Evolutionary conservation across 2,329 filamentous ascomycete species (phyloP), one percentile per base, ranked within the genome.

Genomic region (Colletotrichum tropicicola): DNA sequence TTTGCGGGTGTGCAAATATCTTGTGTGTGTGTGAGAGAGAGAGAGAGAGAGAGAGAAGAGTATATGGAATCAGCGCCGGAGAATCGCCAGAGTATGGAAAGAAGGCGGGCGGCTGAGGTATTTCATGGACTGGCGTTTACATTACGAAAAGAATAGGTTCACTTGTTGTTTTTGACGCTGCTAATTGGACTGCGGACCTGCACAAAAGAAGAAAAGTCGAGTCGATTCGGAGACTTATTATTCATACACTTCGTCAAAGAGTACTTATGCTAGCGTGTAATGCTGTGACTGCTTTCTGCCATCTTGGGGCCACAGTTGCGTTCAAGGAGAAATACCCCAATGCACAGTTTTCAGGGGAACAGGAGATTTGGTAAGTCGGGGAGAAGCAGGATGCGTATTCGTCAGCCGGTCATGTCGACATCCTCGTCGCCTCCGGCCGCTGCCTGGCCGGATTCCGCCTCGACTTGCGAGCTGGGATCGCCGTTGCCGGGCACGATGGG

Each of bases 361-460:
- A 23, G 39, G 19, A 21, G 39, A 43, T 9, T 6, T 6, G 21
- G 6, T 12, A 28, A 13, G 27, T 2, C 41, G 53, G 13, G 25
- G 10, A 25, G 25, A n/a, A n/a, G n/a, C n/a, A n/a, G n/a, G n/a
- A n/a, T n/a, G n/a, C n/a, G n/a, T 7, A 6, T 25, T 74, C 82
- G 12, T 35, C 32, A 87, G 49, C 82, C 86, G 30, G 78, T 81
- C 89, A 91, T 91, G 56, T 86, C 79, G 30, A 90, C 85, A 71
- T 91, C 88, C 8, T 75, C 79, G 65, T 87, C 83, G 9, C 73
- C 74, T 17, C 80, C 80, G n/a, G n/a, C n/a, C n/a, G n/a, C 67
- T 85, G 83, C 59, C 82, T 79, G 74, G 85, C 85, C 72, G n/a
- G n/a, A n/a, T n/a, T 89, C 87, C 43, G 83, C 75, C 73, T 85